Evolutionary conservation across 2,329 filamentous ascomycete species (phyloP).

Genomic region (Chaetomiaceae sp.): DNA sequence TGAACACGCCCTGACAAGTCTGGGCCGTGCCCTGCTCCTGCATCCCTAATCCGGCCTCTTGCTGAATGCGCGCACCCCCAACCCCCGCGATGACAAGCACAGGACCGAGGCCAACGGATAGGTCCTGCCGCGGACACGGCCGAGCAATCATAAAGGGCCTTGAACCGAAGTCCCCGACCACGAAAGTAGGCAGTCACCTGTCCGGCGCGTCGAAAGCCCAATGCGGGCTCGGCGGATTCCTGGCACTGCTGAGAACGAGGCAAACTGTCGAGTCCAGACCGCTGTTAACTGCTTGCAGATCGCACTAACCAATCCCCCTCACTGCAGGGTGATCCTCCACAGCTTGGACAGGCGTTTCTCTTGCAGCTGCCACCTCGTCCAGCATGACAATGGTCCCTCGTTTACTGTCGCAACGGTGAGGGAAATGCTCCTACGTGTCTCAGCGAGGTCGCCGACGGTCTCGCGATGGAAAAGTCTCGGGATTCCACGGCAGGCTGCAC

Average conservation of each 20-base stretch:
- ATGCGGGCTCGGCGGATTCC: too few species aligned
- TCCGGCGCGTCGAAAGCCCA: too few species aligned
- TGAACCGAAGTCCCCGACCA: not conserved
- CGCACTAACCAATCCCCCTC: not conserved
- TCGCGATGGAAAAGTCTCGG: not conserved
- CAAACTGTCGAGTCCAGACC: not conserved
- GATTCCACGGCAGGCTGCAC: not conserved
- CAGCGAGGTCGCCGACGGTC: not conserved
- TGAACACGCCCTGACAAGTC: not conserved
- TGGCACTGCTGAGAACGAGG: not conserved
- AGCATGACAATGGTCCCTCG: not conserved
- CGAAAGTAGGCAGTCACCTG: too few species aligned
- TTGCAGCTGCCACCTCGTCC: not conserved
- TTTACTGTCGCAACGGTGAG: not conserved
- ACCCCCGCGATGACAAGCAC: not conserved
- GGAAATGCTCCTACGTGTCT: conserved; percentile 10
- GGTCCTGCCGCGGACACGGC: not conserved
- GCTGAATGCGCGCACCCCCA: not conserved
- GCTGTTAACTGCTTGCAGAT: not conserved
- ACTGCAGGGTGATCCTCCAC: not conserved
- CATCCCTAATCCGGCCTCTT: too few species aligned
- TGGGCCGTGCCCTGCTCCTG: not conserved
- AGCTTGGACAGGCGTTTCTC: not conserved
- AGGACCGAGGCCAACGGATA: not conserved
- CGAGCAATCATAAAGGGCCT: not conserved